Evolutionary conservation across 2,329 filamentous ascomycete genomes (phyloP), one percentile per base, ranked within the genome.

Genomic region (Pyricularia sp.): DNA sequence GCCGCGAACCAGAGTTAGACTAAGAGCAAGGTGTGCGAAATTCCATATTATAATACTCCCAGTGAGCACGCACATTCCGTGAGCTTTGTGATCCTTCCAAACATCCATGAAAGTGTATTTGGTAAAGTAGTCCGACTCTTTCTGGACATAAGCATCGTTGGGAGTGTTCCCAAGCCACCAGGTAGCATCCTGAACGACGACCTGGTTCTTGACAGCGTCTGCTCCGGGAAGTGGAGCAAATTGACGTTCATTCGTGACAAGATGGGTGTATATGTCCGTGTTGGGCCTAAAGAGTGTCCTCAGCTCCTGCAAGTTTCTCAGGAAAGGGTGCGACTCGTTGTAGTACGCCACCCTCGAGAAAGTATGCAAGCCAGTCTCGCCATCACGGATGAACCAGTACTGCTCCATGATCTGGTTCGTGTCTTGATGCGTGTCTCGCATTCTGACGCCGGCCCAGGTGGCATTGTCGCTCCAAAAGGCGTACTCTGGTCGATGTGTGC

Each of bases 321-420:
- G 76, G 70, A 85, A 85, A 0, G 86, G 86, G 1, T 78, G 83
- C 0, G 82, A 83, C 69, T 83, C 80, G 36, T 88, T 89, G 74
- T 86, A 79, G 72, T 90, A 90, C 0, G 82, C 80, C 11, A 88
- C 76, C n/a, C 86, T 82, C 69, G 82, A 85, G 75, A 89, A 90
- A 1, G 65, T 66, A 36, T 66, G 65, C 31, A 66, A 23, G 9
- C 65, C 65, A 11, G 65, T 66, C 25, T 66, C 65, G 25, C 84
- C 84, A 64, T 88, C 86, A 12, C 85, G 79, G 2, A 90, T 77
- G 72, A 90, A 90, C 85, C 86, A 90, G 75, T 89, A 90, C 73
- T 89, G 87, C 72, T 89, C 83, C 20, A 90, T 78, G 6, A 84
- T 73, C 73, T 89, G 86, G 2, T 86, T 86, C 0, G 86, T 88